phyloP scores from a whole-genome alignment of 1,284 basidiomycete genomes.

The Sanghuangporus sanghuang region DNA sequence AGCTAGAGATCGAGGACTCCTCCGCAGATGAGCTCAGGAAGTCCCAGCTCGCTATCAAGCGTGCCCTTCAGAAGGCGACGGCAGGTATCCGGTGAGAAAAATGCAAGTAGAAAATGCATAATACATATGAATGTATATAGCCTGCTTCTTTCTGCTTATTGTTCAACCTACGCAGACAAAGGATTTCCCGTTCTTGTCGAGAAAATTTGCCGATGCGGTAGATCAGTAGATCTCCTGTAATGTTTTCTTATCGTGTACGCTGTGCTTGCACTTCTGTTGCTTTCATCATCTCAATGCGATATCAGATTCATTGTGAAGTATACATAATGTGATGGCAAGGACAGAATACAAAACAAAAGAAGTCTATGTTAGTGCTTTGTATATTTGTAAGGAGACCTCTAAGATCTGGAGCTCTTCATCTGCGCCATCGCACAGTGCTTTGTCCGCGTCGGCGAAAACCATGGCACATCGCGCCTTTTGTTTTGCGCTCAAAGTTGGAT shows the following conservation, averaged over 20 bases:
- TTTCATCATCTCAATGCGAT: conserved; percentile 7
- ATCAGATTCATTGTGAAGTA: background rate
- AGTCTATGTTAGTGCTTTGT: conserved; percentile 45
- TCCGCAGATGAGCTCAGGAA: conserved; percentile 91
- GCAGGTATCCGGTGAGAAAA: conserved; percentile 12
- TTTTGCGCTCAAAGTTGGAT: conserved; percentile 75
- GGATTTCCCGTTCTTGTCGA: background rate
- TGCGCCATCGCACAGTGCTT: conserved; percentile 94
- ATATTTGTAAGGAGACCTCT: conserved; percentile 76
- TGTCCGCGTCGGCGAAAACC: conserved; percentile 92
- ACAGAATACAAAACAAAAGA: background rate
- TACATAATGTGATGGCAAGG: background rate
- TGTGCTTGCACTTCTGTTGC: conserved; percentile 4
- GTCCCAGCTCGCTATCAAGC: conserved; percentile 88
- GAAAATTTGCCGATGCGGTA: conserved; percentile 10
- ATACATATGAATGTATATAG: background rate
- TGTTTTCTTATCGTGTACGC: conserved; percentile 10
- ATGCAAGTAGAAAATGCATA: background rate
- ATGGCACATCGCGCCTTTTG: conserved; percentile 84
- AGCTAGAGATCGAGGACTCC: conserved; percentile 92
- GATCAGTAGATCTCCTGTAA: conserved; percentile 3
- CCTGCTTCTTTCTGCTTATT: background rate
- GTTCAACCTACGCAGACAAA: conserved; percentile 2
- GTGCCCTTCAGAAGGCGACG: conserved; percentile 93
- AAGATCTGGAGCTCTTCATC: conserved; percentile 97